These are phyloP conservation scores for Gynandropsis gynandra DNA, from an alignment of 345 rosid genomes.

Conservation along the genomic window DNA sequence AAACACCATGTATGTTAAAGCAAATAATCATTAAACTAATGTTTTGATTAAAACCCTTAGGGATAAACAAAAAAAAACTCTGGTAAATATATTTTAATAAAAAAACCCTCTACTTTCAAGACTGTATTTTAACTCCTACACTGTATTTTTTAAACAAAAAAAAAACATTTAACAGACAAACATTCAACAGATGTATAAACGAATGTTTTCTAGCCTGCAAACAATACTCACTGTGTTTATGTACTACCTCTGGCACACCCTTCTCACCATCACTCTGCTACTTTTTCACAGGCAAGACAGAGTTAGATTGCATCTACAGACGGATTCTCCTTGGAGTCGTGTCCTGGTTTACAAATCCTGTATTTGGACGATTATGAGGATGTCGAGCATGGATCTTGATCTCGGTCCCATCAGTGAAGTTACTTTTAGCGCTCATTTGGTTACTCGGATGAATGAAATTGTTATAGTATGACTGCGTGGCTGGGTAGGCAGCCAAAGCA, in stretches of 20 bases:
- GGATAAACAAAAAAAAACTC: too few relatives aligned
- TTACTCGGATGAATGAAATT: conserved; percentile 19
- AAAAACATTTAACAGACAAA: too few relatives aligned
- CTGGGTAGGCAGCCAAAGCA: conserved; percentile 22
- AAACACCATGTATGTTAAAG: too few relatives aligned
- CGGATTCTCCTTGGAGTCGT: conserved; percentile 63
- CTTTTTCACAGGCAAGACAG: conserved; percentile 3
- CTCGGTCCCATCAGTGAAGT: conserved; percentile 35
- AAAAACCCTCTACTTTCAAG: too few relatives aligned
- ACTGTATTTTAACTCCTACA: too few relatives aligned
- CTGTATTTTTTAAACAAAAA: too few relatives aligned
- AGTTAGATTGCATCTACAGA: conserved; percentile 23
- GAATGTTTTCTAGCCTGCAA: too few relatives aligned
- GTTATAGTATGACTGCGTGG: conserved; percentile 26
- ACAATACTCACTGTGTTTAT: too few relatives aligned
- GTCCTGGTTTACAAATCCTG: conserved; percentile 37
- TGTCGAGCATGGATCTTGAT: conserved; percentile 53
- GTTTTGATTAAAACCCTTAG: too few relatives aligned
- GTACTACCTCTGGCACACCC: conserved; percentile 9
- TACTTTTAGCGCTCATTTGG: conserved; percentile 19
- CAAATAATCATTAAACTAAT: too few relatives aligned
- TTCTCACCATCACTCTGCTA: conserved; percentile 12
- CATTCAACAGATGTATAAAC: too few relatives aligned
- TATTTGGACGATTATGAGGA: conserved; percentile 28
- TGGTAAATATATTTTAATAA: too few relatives aligned